Evolutionary conservation across 257 asterid species (phyloP).

Genomic region (Solanum stenotomum): DNA sequence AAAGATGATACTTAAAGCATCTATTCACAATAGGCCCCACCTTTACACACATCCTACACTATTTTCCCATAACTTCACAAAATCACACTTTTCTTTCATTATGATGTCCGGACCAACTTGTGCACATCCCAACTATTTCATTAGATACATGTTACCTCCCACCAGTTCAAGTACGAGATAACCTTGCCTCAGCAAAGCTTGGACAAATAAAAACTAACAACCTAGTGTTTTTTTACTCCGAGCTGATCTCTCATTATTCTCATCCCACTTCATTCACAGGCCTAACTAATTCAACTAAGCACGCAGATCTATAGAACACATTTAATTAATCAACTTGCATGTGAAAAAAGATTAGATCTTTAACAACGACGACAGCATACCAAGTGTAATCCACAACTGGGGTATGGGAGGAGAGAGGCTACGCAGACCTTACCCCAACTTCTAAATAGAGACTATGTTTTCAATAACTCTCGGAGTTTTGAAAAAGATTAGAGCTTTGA

Average conservation of each 20-base stretch:
- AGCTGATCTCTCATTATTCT: not conserved
- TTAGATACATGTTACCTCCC: not conserved
- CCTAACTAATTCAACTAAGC: conserved; percentile 3
- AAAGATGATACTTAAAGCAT: conserved; percentile 31
- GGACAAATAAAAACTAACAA: not conserved
- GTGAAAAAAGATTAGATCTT: not conserved
- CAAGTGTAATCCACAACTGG: too few relatives aligned
- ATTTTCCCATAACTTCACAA: not conserved
- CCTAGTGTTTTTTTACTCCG: too few relatives aligned
- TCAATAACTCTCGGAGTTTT: too few relatives aligned
- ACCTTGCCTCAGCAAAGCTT: not conserved
- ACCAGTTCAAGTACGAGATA: not conserved
- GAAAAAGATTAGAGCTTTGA: not conserved
- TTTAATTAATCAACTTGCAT: not conserved
- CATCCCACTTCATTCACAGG: not conserved
- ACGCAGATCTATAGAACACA: not conserved
- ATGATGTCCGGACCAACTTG: not conserved
- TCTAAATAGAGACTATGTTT: too few relatives aligned
- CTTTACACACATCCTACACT: conserved; percentile 12
- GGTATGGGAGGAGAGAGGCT: too few relatives aligned
- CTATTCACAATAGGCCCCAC: conserved; percentile 55
- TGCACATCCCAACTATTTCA: not conserved
- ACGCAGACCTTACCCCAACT: too few relatives aligned
- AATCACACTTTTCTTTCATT: not conserved
- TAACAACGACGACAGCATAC: too few relatives aligned